Evolutionary conservation across 2,329 filamentous ascomycete genomes (phyloP).

Genomic region (Cyanodermella asteris): DNA sequence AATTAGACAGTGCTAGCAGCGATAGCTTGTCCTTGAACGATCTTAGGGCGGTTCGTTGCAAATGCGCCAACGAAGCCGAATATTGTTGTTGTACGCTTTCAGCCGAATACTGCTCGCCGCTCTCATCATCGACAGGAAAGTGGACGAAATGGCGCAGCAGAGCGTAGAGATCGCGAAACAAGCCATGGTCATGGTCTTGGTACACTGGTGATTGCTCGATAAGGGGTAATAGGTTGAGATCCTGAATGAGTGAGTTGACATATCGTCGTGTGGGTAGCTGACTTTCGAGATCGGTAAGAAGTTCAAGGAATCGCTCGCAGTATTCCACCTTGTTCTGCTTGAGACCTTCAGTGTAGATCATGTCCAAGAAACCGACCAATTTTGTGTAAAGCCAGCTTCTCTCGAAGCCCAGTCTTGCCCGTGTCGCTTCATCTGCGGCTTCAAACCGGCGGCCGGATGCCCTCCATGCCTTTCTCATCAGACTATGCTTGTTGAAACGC

Average conservation of each 20-base stretch:
- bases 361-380: slow-evolving; percentile 47
- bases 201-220: slow-evolving; percentile 62
- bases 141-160: slow-evolving; percentile 72
- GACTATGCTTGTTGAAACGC: slow-evolving; percentile 48
- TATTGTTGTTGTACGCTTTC: slow-evolving; percentile 61
- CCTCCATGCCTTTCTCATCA: slow-evolving; percentile 75
- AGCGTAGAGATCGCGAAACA: slow-evolving; percentile 59
- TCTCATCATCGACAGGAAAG: slow-evolving; percentile 83
- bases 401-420: slow-evolving; percentile 71
- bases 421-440: slow-evolving; percentile 54
- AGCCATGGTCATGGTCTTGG: slow-evolving; percentile 47
- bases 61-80: slow-evolving; percentile 49
- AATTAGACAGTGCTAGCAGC: slow-evolving; percentile 82
- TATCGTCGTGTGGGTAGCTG: slow-evolving; percentile 87
- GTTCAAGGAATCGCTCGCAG: slow-evolving; percentile 82
- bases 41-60: slow-evolving; percentile 60
- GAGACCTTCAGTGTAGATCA: slow-evolving; percentile 10
- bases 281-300: slow-evolving; percentile 74
- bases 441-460: slow-evolving; percentile 72
- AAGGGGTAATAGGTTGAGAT: slow-evolving; percentile 61
- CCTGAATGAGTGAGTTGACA: slow-evolving; percentile 68
- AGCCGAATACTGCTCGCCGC: slow-evolving; percentile 50
- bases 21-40: slow-evolving; percentile 76
- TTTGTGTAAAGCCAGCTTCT: slow-evolving; percentile 82
- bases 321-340: slow-evolving; percentile 49